Conservation (phyloP, 768 basidiomycete genomes). For the Amanita pallidorosea region DNA sequence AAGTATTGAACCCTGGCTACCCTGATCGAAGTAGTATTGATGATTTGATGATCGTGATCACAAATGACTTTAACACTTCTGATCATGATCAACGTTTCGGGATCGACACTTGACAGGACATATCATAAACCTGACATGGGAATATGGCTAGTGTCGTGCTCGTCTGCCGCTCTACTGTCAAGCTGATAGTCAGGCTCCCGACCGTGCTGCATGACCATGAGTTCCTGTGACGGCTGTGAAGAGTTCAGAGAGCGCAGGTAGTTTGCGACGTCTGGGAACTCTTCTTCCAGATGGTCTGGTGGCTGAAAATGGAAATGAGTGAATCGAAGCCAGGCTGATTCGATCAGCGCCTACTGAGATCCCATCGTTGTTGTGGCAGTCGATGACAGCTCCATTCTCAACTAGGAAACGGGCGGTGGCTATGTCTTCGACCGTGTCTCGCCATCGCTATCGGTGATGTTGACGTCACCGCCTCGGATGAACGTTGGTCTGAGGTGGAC, state of each 20-base stretch:
- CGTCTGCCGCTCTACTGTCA: conserved; percentile 20
- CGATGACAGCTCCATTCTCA: conserved; percentile 60
- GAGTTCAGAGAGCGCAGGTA: conserved; percentile 9
- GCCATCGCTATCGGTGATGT: conserved; percentile 76
- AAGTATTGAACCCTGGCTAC: conserved; percentile 1
- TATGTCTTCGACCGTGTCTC: conserved; percentile 83
- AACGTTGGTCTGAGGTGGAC: conserved; percentile 6
- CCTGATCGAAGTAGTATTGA: conserved; percentile 7
- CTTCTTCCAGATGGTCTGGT: conserved; percentile 18
- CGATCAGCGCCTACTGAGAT: conserved; percentile 47
- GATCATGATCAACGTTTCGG: conserved; percentile 19
- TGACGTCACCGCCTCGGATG: conserved; percentile 69
- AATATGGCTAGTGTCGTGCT: conserved; percentile 14
- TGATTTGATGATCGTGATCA: conserved; percentile 13
- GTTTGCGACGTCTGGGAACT: conserved; percentile 6
- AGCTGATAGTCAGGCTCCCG: conserved; percentile 54
- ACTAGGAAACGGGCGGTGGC: conserved; percentile 72
- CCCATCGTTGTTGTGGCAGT: conserved; percentile 59
- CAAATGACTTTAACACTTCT: conserved; percentile 12
- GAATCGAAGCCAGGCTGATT: background rate
- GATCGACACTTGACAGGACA: conserved; percentile 13
- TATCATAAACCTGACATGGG: conserved; percentile 5
- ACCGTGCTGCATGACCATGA: conserved; percentile 46
- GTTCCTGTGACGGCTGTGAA: conserved; percentile 49
- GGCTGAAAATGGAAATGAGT: conserved; percentile 32